These are phyloP conservation scores for Azolla pinnata DNA, from an alignment of 75 land plant species.

Conservation along the genomic window DNA sequence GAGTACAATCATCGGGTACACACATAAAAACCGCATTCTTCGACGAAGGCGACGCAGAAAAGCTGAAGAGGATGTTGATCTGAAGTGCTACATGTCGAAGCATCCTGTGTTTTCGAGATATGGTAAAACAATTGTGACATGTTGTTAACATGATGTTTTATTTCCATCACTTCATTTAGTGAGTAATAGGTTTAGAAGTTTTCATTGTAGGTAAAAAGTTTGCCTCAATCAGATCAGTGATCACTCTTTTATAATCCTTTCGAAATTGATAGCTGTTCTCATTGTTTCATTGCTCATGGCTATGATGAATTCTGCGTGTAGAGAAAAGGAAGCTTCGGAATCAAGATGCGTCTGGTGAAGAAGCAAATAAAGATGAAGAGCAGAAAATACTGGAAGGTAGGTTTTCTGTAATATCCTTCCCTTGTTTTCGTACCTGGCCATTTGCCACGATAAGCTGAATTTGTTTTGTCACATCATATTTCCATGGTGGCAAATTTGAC, in stretches of 20 bases:
- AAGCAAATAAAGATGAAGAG: not conserved
- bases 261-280: too few species aligned
- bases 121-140: slow-evolving; percentile 19
- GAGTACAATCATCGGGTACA: not conserved
- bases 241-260: too few species aligned
- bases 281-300: too few species aligned
- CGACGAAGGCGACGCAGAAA: slow-evolving; percentile 21
- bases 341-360: slow-evolving; percentile 4
- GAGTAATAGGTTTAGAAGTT: too few species aligned
- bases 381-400: not conserved
- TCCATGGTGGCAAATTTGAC: not conserved
- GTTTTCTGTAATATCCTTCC: too few species aligned
- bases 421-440: too few species aligned
- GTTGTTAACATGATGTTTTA: not conserved
- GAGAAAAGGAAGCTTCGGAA: not conserved
- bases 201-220: too few species aligned
- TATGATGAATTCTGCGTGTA: too few species aligned
- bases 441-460: not conserved
- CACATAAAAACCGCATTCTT: slow-evolving; percentile 3
- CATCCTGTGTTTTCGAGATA: slow-evolving; percentile 44
- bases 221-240: too few species aligned
- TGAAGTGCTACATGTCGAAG: slow-evolving; percentile 24
- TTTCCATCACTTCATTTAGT: slow-evolving; percentile 4
- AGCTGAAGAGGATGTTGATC: slow-evolving; percentile 20
- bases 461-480: not conserved